Percentiles rank a stretch among this genome's conserved stretches.
phyloP scores from a whole-genome alignment of 2,329 filamentous ascomycete genomes.

The Raffaelea deltoideospora region DNA sequence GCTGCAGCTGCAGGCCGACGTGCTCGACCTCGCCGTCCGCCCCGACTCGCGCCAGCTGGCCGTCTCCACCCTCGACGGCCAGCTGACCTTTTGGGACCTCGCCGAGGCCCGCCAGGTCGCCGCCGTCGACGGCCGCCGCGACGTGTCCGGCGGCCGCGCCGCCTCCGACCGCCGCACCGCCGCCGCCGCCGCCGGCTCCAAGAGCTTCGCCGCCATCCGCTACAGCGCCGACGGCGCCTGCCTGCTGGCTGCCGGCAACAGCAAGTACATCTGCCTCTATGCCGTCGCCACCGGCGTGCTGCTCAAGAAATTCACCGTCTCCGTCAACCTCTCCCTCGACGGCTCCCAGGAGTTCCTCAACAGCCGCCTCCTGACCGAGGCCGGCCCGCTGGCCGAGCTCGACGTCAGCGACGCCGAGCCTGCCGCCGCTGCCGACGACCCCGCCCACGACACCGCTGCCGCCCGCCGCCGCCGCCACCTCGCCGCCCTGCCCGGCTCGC shows the following conservation, averaged over 20 bases:
- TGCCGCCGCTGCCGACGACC: too few relatives aligned
- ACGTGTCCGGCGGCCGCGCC: slow-evolving; percentile 85
- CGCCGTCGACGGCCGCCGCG: slow-evolving; percentile 76
- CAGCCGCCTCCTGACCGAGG: slow-evolving; percentile 81
- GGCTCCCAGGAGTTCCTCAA: slow-evolving; percentile 96
- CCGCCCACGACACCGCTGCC: slow-evolving; percentile 73
- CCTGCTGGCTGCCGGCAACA: slow-evolving; percentile 80
- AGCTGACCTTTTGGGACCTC: slow-evolving; percentile 89
- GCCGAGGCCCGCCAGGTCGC: slow-evolving; percentile 75
- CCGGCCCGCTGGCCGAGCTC: slow-evolving; percentile 68
- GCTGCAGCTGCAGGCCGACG: slow-evolving; percentile 79
- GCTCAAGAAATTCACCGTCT: slow-evolving; percentile 90
- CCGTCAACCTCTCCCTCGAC: slow-evolving; percentile 85
- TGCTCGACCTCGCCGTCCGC: slow-evolving; percentile 71
- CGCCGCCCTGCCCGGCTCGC: slow-evolving; percentile 66
- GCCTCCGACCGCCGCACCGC: slow-evolving; percentile 78
- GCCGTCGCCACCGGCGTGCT: slow-evolving; percentile 86
- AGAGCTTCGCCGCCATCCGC: slow-evolving; percentile 72
- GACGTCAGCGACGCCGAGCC: too few relatives aligned
- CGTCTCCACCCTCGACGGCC: slow-evolving; percentile 83
- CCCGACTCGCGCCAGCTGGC: slow-evolving; percentile 86
- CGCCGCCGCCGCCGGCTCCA: slow-evolving; percentile 79
- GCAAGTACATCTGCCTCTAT: slow-evolving; percentile 97
- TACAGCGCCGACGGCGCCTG: slow-evolving; percentile 91
- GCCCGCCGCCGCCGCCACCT: slow-evolving; percentile 48